phyloP scores from a whole-genome alignment of 805 yeast species.

The Wickerhamomyces strasburgensis region DNA sequence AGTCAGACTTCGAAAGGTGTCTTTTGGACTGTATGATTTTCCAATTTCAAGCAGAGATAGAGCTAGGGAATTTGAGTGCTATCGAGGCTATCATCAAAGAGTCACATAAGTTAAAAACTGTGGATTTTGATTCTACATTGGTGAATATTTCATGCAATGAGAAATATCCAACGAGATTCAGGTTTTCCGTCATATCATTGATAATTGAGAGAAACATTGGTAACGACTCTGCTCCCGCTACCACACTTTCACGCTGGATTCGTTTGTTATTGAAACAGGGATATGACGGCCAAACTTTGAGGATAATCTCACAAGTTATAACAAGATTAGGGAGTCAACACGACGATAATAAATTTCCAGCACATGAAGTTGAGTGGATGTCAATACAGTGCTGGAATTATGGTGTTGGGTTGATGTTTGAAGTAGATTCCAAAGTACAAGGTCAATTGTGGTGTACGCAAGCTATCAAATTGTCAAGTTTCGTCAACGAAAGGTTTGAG shows the following conservation, averaged over 20 bases:
- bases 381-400: constrained; percentile 35
- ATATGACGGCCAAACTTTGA: constrained; percentile 5
- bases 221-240: constrained; percentile 9
- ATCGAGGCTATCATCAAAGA: constrained; percentile 20
- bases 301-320: constrained; percentile 9
- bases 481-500: constrained; percentile 26
- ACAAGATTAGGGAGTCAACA: constrained; percentile 6
- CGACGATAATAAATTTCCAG: constrained; percentile 9
- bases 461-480: constrained; percentile 24
- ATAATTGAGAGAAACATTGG: constrained; percentile 25
- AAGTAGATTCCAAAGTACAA: constrained; percentile 14
- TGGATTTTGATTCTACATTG: constrained; percentile 23
- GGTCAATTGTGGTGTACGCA: constrained; percentile 27
- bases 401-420: constrained; percentile 27
- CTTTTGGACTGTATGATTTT: constrained; percentile 20
- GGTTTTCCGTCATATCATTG: constrained; percentile 14
- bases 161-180: constrained; percentile 17
- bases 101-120: constrained; percentile 10
- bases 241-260: constrained; percentile 26
- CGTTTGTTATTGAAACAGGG: constrained; percentile 21
- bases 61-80: constrained; percentile 19
- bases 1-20: constrained; percentile 17
- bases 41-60: constrained; percentile 24
- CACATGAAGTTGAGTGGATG: constrained; percentile 32
- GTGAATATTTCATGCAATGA: constrained; percentile 15